Base-by-base conservation (phyloP, 352 stramenopile species). In the Pythium grandisporangium region DNA sequence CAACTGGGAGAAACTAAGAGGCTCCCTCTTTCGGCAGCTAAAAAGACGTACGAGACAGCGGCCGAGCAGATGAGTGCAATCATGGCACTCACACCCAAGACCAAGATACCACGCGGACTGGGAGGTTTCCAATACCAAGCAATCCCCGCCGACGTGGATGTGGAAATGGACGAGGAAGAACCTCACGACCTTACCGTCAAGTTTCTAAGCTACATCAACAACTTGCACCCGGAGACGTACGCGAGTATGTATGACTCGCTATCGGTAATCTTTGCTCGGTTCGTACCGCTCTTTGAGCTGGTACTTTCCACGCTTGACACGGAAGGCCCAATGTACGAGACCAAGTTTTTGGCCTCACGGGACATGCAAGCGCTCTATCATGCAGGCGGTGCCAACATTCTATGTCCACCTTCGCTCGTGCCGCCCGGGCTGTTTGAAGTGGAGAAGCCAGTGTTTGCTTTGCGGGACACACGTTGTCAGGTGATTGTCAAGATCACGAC, bases 141-240 rank as follows among this genome's bases (percentile, higher is more conserved):
- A 48, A 45, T 62, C 14, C 53, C 53, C 0, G 24, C 41, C 12
- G 45, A 48, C 5, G 13, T 59, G 22, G 8, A 32, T 22, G 48
- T 62, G 22, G 42, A 57, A 17, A n/a, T 23, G 5, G 23, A 16
- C 2, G 55, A 43, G n/a, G 22, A 43, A 10, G n/a, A n/a, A n/a
- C n/a, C n/a, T n/a, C n/a, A n/a, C n/a, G 37, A 21, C 12, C 6
- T 55, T 5, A 17, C 27, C 14, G 54, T 46, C 2, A 22, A 21
- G 20, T 55, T 61, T 25, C 19, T 30, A 13, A 45, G 48, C 11
- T 66, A 66, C 37, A 63, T 70, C 37, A 66, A 66, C 50, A 66
- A 66, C 37, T 41, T 71, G 17, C 53, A 67, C 32, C 61, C 61
- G 29, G 37, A 30, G 2, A 48, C 11, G 13, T 37, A 46, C 19